Percentiles rank a stretch among this genome's conserved stretches.
Evolutionary conservation across 2,329 filamentous ascomycete species (phyloP).

Genomic region (Diaporthe citriasiana): DNA sequence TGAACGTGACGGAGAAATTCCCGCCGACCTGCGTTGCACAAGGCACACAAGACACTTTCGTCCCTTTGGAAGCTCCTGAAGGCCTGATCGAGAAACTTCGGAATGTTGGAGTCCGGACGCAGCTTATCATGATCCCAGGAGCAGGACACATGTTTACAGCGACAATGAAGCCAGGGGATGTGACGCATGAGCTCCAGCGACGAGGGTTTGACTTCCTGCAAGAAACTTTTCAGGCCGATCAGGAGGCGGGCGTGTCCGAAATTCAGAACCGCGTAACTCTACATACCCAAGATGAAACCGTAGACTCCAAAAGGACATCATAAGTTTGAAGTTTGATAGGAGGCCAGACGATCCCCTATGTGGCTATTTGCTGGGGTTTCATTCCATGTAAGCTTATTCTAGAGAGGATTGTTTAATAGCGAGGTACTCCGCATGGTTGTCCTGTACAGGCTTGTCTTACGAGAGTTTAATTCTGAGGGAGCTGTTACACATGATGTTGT

Average conservation of each 20-base stretch:
- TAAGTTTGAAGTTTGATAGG: neutral
- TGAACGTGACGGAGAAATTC: neutral
- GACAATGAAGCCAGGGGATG: neutral
- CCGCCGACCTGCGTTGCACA: conserved; percentile 2
- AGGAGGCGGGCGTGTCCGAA: neutral
- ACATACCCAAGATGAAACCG: too few relatives aligned
- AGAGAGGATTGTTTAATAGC: too few relatives aligned
- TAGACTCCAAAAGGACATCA: too few relatives aligned
- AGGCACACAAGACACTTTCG: neutral
- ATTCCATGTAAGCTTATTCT: too few relatives aligned
- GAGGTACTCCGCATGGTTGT: too few relatives aligned
- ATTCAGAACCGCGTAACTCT: neutral
- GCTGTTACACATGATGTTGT: too few relatives aligned
- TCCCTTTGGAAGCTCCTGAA: neutral
- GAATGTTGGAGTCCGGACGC: neutral
- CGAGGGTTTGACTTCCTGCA: neutral
- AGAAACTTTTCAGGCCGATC: neutral
- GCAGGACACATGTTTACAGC: conserved; percentile 4
- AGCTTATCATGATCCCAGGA: neutral
- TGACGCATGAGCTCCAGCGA: neutral
- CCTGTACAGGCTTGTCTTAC: too few relatives aligned
- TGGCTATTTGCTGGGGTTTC: too few relatives aligned
- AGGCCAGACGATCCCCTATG: too few relatives aligned
- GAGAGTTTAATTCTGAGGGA: too few relatives aligned
- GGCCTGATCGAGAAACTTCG: neutral